Evolutionary conservation across 768 basidiomycete genomes (phyloP).

Genomic region (Russula olivacea): DNA sequence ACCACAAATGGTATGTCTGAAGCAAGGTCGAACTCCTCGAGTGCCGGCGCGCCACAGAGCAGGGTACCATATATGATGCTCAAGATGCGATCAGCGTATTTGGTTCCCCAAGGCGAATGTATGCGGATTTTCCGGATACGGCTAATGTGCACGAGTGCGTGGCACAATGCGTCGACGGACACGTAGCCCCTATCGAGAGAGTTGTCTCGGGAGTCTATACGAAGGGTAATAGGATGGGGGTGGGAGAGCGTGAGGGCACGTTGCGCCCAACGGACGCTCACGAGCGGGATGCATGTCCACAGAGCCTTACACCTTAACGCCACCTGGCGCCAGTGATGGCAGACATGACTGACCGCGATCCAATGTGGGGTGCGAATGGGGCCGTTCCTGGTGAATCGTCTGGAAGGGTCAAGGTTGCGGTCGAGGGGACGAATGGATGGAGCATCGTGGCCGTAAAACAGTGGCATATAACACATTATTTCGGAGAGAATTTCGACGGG

Average conservation of each 20-base stretch:
- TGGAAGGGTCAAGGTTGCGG: constrained; percentile 14
- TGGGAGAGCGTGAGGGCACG: constrained; percentile 17
- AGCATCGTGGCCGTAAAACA: constrained; percentile 11
- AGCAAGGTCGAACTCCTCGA: constrained; percentile 19
- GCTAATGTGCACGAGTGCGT: background rate
- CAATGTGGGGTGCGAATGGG: constrained; percentile 23
- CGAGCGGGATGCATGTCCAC: constrained; percentile 18
- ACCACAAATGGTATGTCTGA: constrained; percentile 3
- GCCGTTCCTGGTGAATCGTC: constrained; percentile 3
- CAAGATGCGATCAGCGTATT: constrained; percentile 13
- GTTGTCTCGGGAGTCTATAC: constrained; percentile 11
- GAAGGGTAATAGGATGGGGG: constrained; percentile 13
- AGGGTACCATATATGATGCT: constrained; percentile 8
- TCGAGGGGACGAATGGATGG: constrained; percentile 15
- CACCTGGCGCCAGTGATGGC: constrained; percentile 17
- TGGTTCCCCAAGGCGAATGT: constrained; percentile 18
- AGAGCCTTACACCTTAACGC: constrained; percentile 17
- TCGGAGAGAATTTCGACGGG: constrained; percentile 18
- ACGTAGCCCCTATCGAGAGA: constrained; percentile 19
- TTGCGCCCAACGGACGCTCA: constrained; percentile 13
- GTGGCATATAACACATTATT: constrained; percentile 19
- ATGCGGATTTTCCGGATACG: constrained; percentile 12
- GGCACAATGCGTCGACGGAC: constrained; percentile 12
- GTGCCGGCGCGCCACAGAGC: constrained; percentile 2
- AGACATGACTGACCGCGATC: constrained; percentile 22